phyloP scores from a whole-genome alignment of 1,284 basidiomycete genomes.

The Coniferiporia weirii region DNA sequence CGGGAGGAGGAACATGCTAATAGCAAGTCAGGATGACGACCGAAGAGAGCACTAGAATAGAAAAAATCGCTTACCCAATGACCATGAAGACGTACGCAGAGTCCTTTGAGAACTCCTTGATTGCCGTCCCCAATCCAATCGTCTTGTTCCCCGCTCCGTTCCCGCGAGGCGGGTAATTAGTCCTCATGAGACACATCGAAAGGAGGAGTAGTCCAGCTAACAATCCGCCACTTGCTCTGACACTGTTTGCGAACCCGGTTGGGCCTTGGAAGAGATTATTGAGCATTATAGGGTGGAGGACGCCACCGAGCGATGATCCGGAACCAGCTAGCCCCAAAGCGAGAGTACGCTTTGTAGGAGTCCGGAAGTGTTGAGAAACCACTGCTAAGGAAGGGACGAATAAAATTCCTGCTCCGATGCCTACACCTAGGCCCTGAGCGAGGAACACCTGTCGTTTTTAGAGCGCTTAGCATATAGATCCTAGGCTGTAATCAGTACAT shows the following conservation, averaged over 20 bases:
- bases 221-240: conserved; percentile 26
- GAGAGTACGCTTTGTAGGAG: conserved; percentile 18
- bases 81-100: background rate
- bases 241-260: conserved; percentile 25
- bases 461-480: background rate
- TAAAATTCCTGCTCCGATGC: conserved; percentile 18
- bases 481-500: background rate
- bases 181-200: conserved; percentile 28
- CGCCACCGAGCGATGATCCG: conserved; percentile 25
- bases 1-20: conserved; percentile 31
- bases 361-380: conserved; percentile 20
- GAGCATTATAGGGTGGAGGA: conserved; percentile 29
- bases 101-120: conserved; percentile 5
- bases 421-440: conserved; percentile 21
- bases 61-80: background rate
- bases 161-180: conserved; percentile 15
- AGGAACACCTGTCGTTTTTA: conserved; percentile 25
- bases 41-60: background rate
- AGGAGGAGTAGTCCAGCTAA: conserved; percentile 24
- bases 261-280: conserved; percentile 24
- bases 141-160: background rate
- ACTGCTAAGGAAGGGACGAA: conserved; percentile 21
- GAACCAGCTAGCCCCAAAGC: conserved; percentile 22
- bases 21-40: background rate
- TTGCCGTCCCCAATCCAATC: background rate